Evolutionary conservation across 2,329 filamentous ascomycete species (phyloP).

Genomic region (Aspergillus pseudoterreus): DNA sequence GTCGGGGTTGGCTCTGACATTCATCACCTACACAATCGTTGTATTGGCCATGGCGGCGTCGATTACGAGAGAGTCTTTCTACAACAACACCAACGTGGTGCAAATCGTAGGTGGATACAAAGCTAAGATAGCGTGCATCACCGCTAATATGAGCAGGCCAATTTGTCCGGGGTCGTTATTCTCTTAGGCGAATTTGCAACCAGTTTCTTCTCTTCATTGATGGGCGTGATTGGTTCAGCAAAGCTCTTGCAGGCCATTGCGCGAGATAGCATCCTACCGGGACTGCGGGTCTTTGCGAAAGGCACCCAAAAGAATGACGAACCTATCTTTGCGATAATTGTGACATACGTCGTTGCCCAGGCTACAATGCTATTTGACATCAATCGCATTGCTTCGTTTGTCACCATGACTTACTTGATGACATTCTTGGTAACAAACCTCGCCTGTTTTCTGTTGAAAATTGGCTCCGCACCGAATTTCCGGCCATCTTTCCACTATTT

Average conservation of each 20-base stretch:
- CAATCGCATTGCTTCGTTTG: slow-evolving; percentile 83
- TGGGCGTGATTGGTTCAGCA: slow-evolving; percentile 81
- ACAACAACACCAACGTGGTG: slow-evolving; percentile 73
- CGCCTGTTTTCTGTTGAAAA: slow-evolving; percentile 80
- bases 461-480: slow-evolving; percentile 85
- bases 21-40: slow-evolving; percentile 71
- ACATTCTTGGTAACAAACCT: slow-evolving; percentile 87
- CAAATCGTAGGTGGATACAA: slow-evolving; percentile 52
- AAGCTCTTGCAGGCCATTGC: slow-evolving; percentile 82
- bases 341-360: slow-evolving; percentile 74
- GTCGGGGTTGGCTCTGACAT: slow-evolving; percentile 71
- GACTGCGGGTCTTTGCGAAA: slow-evolving; percentile 68
- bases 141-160: slow-evolving; percentile 50
- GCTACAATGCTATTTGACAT: slow-evolving; percentile 77
- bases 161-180: slow-evolving; percentile 68
- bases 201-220: slow-evolving; percentile 78
- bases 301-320: slow-evolving; percentile 70
- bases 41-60: slow-evolving; percentile 75
- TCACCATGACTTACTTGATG: slow-evolving; percentile 90
- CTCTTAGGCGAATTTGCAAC: slow-evolving; percentile 79
- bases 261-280: slow-evolving; percentile 73
- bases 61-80: slow-evolving; percentile 69
- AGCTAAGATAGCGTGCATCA: background rate
- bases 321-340: slow-evolving; percentile 69
- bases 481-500: slow-evolving; percentile 86